Conservation (phyloP, 768 basidiomycete genomes). For the Butyriboletus loyo region DNA sequence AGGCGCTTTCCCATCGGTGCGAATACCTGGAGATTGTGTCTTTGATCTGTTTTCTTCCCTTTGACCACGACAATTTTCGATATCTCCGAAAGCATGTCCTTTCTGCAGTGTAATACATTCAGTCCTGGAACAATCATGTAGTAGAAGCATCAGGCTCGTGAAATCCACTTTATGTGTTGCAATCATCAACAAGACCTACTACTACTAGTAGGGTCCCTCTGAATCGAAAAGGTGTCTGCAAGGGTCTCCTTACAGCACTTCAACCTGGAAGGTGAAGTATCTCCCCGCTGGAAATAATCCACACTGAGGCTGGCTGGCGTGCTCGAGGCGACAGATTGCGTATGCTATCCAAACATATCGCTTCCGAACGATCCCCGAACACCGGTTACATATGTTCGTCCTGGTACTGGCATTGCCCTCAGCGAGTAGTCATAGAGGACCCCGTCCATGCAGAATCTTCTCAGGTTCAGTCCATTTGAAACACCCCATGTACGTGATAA, state of each 20-base stretch:
- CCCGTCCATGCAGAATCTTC: conserved; percentile 57
- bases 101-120: not conserved
- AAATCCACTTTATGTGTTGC: conserved; percentile 88
- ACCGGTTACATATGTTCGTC: conserved; percentile 87
- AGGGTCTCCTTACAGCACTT: conserved; percentile 69
- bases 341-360: conserved; percentile 55
- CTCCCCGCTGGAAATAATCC: not conserved
- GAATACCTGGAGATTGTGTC: conserved; percentile 78
- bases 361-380: conserved; percentile 46
- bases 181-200: conserved; percentile 88
- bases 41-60: conserved; percentile 88
- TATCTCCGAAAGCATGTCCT: conserved; percentile 51
- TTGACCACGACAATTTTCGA: conserved; percentile 87
- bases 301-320: not conserved
- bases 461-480: conserved; percentile 38
- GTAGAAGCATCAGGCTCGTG: conserved; percentile 56
- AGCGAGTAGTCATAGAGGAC: conserved; percentile 81
- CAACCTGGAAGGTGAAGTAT: conserved; percentile 46
- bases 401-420: conserved; percentile 93
- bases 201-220: too few species aligned
- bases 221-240: conserved; percentile 80
- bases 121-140: not conserved
- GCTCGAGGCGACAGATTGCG: conserved; percentile 55
- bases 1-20: conserved; percentile 76
- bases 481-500: conserved; percentile 48